Conservation (phyloP, 139 green algal species). For the Coccomyxa sp. region DNA sequence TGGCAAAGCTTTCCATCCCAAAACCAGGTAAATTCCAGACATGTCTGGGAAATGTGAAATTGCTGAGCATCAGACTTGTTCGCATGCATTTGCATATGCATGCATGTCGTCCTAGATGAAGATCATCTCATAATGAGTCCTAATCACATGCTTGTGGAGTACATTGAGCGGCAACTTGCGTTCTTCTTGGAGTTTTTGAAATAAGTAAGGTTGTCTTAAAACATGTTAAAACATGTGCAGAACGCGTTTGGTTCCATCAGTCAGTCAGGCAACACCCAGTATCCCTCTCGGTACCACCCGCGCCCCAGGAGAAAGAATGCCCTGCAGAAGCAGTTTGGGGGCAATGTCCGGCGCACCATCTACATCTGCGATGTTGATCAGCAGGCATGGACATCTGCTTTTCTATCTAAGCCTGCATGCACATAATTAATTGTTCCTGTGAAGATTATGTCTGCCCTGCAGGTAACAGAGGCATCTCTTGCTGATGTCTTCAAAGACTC, state of each 20-base stretch:
- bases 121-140: no score
- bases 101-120: neutral
- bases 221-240: no score
- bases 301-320: slow-evolving; percentile 27
- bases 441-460: neutral
- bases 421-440: neutral
- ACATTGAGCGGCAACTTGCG: neutral
- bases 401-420: neutral
- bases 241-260: neutral
- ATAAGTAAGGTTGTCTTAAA: neutral
- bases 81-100: neutral
- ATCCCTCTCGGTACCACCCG: neutral
- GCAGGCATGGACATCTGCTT: slow-evolving; percentile 12
- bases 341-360: slow-evolving; percentile 73
- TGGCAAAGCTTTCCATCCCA: no score
- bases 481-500: slow-evolving; percentile 65
- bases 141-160: neutral
- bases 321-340: slow-evolving; percentile 50
- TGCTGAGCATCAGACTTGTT: no score
- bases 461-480: slow-evolving; percentile 77
- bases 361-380: slow-evolving; percentile 78
- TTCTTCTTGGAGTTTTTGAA: neutral
- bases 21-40: neutral
- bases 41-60: neutral
- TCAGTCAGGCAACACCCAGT: neutral